Conservation (phyloP, 176 grass and related monocot species). For the Ensete ventricosum region DNA sequence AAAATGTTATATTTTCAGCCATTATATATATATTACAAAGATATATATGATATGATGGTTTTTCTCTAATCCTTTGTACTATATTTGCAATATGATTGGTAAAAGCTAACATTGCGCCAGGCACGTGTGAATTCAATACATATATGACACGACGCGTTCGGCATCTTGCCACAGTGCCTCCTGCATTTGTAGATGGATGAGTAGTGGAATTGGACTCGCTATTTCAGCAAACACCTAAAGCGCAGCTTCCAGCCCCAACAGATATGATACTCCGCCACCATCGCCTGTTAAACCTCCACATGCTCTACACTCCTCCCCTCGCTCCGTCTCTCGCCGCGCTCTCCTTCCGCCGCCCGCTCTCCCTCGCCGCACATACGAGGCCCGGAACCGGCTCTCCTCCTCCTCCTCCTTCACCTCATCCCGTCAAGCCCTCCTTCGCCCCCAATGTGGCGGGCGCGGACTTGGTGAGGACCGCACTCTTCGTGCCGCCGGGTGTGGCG, state of each 20-base stretch:
- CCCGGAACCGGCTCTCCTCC: neutral
- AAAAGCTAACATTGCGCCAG: too few species aligned
- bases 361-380: neutral
- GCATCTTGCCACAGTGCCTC: too few species aligned
- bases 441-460: slow-evolving; percentile 1
- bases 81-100: too few species aligned
- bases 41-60: too few species aligned
- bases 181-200: too few species aligned
- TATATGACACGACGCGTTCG: too few species aligned
- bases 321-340: neutral
- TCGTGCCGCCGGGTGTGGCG: slow-evolving; percentile 65
- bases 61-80: too few species aligned
- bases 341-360: neutral
- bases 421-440: neutral
- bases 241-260: neutral
- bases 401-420: neutral
- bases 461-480: slow-evolving; percentile 40
- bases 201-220: neutral
- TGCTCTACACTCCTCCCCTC: neutral
- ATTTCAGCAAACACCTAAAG: neutral
- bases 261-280: slow-evolving; percentile 8
- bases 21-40: too few species aligned
- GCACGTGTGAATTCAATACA: too few species aligned
- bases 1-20: too few species aligned
- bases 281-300: neutral